Percentiles rank a stretch among this genome's conserved stretches.
phyloP scores from a whole-genome alignment of 306 rosid genomes.

The Abrus pulchellus region DNA sequence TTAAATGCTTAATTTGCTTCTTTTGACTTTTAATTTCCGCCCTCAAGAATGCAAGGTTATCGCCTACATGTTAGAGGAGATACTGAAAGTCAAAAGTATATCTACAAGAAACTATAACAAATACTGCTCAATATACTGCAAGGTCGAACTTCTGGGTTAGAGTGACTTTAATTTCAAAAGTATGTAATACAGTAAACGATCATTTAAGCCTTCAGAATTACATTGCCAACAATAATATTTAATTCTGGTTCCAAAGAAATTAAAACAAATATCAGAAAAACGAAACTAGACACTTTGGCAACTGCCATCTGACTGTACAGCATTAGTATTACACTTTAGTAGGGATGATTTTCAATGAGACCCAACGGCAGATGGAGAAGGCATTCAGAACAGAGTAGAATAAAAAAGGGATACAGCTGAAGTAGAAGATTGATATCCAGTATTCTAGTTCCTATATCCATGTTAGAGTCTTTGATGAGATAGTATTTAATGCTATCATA shows the following conservation, averaged over 20 bases:
- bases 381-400: constrained; percentile 22
- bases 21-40: constrained; percentile 74
- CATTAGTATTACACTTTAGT: constrained; percentile 3
- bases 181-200: constrained; percentile 18
- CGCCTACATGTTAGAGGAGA: constrained; percentile 60
- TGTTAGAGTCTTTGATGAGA: constrained; percentile 27
- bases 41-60: constrained; percentile 63
- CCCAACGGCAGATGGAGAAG: constrained; percentile 33
- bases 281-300: constrained; percentile 28
- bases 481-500: constrained; percentile 25
- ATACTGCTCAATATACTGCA: constrained; percentile 36
- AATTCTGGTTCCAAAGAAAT: constrained; percentile 31
- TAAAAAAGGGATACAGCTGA: constrained; percentile 13
- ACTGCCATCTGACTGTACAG: background rate
- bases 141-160: constrained; percentile 57
- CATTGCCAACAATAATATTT: constrained; percentile 29
- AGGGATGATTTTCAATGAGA: constrained; percentile 30
- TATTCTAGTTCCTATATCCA: constrained; percentile 4
- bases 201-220: background rate
- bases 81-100: constrained; percentile 38
- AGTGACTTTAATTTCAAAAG: constrained; percentile 58
- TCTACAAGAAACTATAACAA: constrained; percentile 18
- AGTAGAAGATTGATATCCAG: constrained; percentile 31
- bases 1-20: constrained; percentile 73
- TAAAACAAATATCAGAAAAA: constrained; percentile 24